Conservation (phyloP, 352 stramenopile genomes). For the Phytophthora syringae region DNA sequence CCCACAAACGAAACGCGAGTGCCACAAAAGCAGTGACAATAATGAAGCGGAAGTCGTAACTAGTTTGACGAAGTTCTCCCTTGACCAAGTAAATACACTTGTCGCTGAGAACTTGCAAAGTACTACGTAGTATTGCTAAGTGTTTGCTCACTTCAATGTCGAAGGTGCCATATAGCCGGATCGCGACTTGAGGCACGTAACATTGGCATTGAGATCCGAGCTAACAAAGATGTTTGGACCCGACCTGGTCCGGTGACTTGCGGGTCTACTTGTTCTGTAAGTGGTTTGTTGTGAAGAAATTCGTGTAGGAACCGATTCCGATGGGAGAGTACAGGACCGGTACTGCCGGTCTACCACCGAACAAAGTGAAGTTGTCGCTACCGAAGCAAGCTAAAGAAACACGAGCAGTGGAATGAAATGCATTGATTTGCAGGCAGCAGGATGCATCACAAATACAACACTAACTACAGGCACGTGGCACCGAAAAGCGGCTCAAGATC, state of each 20-base stretch:
- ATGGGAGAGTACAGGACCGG: background rate
- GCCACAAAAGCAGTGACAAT: slow-evolving; percentile 23
- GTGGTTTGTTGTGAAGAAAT: too few relatives aligned
- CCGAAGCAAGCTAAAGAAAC: background rate
- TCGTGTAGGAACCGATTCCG: background rate
- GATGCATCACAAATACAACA: background rate
- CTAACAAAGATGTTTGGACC: slow-evolving; percentile 18
- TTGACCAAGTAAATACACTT: background rate
- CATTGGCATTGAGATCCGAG: slow-evolving; percentile 5
- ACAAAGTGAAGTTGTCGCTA: background rate
- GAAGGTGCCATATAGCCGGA: slow-evolving; percentile 12
- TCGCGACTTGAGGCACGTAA: slow-evolving; percentile 8
- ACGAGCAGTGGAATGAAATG: background rate
- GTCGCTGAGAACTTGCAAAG: background rate
- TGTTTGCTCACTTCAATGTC: slow-evolving; percentile 12
- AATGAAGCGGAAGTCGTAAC: background rate
- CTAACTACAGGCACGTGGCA: slow-evolving; percentile 42
- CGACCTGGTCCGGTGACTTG: background rate
- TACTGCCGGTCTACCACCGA: too few relatives aligned
- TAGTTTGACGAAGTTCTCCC: background rate
- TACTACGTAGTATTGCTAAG: too few relatives aligned
- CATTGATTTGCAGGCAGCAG: background rate
- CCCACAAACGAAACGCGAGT: slow-evolving; percentile 1
- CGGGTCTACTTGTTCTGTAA: background rate
- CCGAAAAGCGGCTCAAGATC: slow-evolving; percentile 52